Percentiles rank a stretch among this genome's conserved stretches.
Conservation (phyloP, 2,329 filamentous ascomycete species). For the Xylaria hypoxylon region DNA sequence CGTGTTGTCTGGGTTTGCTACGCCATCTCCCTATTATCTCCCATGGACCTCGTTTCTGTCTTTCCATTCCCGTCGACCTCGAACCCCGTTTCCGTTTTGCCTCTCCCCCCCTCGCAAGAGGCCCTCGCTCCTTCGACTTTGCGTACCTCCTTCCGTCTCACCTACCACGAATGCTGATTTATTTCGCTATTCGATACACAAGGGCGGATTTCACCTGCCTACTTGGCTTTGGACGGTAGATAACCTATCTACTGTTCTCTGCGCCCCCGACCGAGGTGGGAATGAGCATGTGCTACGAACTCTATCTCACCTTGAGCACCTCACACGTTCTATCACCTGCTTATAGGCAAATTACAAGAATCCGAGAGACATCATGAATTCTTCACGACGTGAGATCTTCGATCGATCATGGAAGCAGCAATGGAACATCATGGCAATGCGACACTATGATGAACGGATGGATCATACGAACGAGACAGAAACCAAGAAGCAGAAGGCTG, state of each 20-base stretch:
- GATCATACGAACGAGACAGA: constrained; percentile 29
- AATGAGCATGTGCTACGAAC: neutral
- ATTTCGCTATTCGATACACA: neutral
- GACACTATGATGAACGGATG: constrained; percentile 32
- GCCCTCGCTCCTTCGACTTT: neutral
- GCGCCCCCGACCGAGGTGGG: neutral
- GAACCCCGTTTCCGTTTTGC: neutral
- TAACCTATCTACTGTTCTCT: neutral
- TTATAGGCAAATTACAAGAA: neutral
- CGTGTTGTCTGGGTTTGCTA: neutral
- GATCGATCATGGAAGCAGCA: constrained; percentile 28
- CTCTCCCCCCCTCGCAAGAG: too few relatives aligned
- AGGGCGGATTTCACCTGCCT: neutral
- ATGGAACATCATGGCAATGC: constrained; percentile 25
- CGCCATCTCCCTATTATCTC: neutral
- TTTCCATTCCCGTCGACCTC: neutral
- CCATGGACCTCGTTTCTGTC: neutral
- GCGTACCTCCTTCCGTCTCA: neutral
- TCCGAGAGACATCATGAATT: constrained; percentile 28
- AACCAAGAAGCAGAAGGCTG: constrained; percentile 22
- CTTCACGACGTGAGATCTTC: constrained; percentile 16
- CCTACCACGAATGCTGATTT: neutral
- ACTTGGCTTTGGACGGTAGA: neutral
- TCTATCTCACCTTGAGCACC: neutral
- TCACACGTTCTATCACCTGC: neutral